Percentiles rank a stretch among this genome's conserved stretches.
Evolutionary conservation across 73 alveolate species (phyloP).

Genomic region (Durusdinium trenchii): DNA sequence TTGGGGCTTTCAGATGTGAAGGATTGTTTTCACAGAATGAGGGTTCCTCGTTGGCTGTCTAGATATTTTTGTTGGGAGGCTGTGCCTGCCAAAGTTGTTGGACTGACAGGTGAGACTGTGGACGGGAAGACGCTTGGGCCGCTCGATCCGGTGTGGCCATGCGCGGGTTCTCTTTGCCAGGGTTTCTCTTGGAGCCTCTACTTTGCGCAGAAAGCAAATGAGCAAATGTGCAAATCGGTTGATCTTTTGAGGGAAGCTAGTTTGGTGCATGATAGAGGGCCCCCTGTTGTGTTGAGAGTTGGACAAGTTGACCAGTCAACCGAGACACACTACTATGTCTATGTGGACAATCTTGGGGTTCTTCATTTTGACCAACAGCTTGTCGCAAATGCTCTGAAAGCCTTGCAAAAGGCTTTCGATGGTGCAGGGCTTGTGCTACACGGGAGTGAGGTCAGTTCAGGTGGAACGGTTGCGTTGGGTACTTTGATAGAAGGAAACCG

Average conservation of each 20-base stretch:
- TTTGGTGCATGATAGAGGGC: neutral
- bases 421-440: constrained; percentile 29
- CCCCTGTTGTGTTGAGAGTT: neutral
- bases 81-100: neutral
- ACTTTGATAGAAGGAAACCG: neutral
- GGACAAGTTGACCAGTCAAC: neutral
- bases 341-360: constrained; percentile 55
- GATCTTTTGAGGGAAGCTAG: neutral
- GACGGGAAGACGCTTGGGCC: neutral
- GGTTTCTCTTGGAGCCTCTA: constrained; percentile 28
- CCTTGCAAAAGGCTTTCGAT: neutral
- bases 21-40: constrained; percentile 64
- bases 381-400: neutral
- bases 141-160: neutral
- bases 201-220: constrained; percentile 46
- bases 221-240: neutral
- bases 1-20: constrained; percentile 16
- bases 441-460: neutral
- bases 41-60: constrained; percentile 13
- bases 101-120: neutral
- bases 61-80: constrained; percentile 13
- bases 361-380: neutral
- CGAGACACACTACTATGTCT: neutral
- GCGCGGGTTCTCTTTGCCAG: constrained; percentile 21
- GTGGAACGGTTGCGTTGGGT: constrained; percentile 1